phyloP scores from a whole-genome alignment of 2,329 filamentous ascomycete species.

The Alternaria dauci region DNA sequence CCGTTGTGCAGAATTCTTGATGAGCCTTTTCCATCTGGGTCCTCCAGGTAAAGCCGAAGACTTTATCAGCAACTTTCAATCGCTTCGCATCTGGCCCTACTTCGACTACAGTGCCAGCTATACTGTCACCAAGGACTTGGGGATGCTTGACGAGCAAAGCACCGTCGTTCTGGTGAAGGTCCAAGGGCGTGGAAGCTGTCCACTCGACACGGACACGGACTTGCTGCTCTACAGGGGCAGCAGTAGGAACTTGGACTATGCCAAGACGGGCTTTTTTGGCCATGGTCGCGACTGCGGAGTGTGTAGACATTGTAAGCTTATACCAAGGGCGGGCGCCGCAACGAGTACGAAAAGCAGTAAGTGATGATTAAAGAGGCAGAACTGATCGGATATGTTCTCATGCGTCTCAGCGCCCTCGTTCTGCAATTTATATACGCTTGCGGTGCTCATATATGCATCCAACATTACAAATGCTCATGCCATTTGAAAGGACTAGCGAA shows the following conservation, averaged over 20 bases:
- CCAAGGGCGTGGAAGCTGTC: constrained; percentile 68
- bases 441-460: too few relatives aligned
- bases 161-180: constrained; percentile 69
- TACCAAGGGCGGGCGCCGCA: neutral
- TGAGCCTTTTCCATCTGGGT: constrained; percentile 47
- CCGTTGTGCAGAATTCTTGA: constrained; percentile 63
- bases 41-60: constrained; percentile 65
- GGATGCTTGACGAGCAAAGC: constrained; percentile 63
- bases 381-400: neutral
- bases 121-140: constrained; percentile 60
- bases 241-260: constrained; percentile 48
- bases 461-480: constrained; percentile 13
- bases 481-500: constrained; percentile 4
- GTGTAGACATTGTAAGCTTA: constrained; percentile 38
- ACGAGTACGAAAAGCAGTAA: neutral
- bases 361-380: neutral
- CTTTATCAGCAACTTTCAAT: constrained; percentile 63
- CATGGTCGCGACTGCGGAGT: constrained; percentile 54
- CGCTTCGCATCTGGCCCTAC: constrained; percentile 57
- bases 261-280: constrained; percentile 48
- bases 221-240: constrained; percentile 53
- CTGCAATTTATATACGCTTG: too few relatives aligned
- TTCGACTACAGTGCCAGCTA: constrained; percentile 63
- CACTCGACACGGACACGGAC: constrained; percentile 64
- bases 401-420: neutral